These are phyloP conservation scores for Rhodotorula sp. DNA, from an alignment of 1,284 basidiomycete species.

Conservation along the genomic window DNA sequence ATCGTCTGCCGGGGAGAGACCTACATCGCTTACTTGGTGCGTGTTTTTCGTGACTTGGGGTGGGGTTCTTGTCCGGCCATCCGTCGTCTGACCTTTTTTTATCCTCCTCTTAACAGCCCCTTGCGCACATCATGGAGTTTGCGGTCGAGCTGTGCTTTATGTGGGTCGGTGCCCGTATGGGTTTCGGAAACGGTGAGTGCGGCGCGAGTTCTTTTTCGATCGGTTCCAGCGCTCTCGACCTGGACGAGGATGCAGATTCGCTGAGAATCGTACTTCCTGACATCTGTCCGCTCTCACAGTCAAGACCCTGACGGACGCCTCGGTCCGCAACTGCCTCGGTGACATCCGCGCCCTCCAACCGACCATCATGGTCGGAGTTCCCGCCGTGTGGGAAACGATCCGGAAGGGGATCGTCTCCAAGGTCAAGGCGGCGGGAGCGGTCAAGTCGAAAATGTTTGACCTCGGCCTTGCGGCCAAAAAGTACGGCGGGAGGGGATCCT, in stretches of 20 bases:
- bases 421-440: conserved; percentile 60
- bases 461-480: conserved; percentile 68
- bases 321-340: conserved; percentile 83
- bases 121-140: conserved; percentile 58
- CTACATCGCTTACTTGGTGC: conserved; percentile 69
- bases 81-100: background rate
- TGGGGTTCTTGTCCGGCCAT: too few relatives aligned
- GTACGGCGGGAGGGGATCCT: conserved; percentile 44
- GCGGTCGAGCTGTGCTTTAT: conserved; percentile 65
- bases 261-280: background rate
- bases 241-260: background rate
- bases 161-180: conserved; percentile 59
- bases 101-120: conserved; percentile 26
- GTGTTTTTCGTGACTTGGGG: background rate
- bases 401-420: conserved; percentile 87
- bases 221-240: background rate
- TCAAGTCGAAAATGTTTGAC: conserved; percentile 73
- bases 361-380: conserved; percentile 84
- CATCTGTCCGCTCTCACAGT: background rate
- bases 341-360: conserved; percentile 82
- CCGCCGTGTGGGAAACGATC: conserved; percentile 62
- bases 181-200: conserved; percentile 65
- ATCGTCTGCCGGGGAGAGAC: conserved; percentile 66
- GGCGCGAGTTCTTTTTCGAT: background rate
- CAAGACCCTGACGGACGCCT: conserved; percentile 92